Evolutionary conservation across 129 eudicot species (phyloP), one percentile per base, ranked within the genome.

Genomic region (Centella asiatica): DNA sequence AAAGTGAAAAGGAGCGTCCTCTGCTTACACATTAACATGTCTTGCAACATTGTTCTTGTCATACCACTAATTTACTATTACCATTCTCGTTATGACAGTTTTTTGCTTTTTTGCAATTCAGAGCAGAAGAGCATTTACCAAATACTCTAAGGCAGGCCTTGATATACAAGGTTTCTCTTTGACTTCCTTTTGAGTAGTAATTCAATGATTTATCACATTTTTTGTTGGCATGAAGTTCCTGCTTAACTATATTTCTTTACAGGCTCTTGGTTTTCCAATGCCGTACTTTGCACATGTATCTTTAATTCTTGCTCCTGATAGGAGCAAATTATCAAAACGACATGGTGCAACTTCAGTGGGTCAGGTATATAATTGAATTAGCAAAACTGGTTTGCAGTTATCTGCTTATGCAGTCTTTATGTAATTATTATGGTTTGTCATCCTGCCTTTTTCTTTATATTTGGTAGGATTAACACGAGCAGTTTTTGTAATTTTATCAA

Each of bases 271-370:
- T 18, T 87, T 87, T 64, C 84, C 78, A 18, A 92, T 92, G 95
- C 98, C 98, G 65, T 56, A 57, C 55, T 86, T 87, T 84, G 98
- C 95, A 66, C 95, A 87, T 53, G 95, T 87, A 63, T 87, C 98
- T 39, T 72, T 92, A 64, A 87, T 92, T 81, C 98, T 92, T 72
- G 94, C 98, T 28, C 94, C 98, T 69, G 98, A 92, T 77, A 77
- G 85, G 49, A 92, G 98, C 89, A 92, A 92, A 76, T 81, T 92
- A 44, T 92, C 98, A 22, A 92, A 92, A 82, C 76, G 98, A 33
- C 95, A 92, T 78, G 98, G 98, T 72, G 98, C 98, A 79, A 92
- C 95, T 82, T 92, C 95, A 57, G 98, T 92, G 65, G 98, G 98
- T 45, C 95, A 92, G 98, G 98, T 90, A 60, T 73, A 51, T 68